These are phyloP conservation scores for Neurospora sp. DNA, from an alignment of 495 filamentous ascomycete genomes.

Conservation along the genomic window DNA sequence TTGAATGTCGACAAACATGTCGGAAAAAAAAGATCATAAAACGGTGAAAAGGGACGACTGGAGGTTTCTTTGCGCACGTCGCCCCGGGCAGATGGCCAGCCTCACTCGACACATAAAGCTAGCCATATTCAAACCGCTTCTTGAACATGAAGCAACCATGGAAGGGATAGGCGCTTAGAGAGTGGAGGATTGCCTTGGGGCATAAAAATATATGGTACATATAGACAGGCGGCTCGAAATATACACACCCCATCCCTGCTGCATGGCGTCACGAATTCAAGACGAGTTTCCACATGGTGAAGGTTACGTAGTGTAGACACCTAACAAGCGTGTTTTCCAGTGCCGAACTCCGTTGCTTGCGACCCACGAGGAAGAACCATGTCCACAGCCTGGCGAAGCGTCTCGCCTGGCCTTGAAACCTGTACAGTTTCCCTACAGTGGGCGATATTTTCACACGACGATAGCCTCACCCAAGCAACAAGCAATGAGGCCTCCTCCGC, in stretches of 20 bases:
- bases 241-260: background rate
- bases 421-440: background rate
- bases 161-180: background rate
- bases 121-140: background rate
- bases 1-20: slow-evolving; percentile 1
- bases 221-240: background rate
- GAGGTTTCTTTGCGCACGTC: background rate
- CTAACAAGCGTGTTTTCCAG: background rate
- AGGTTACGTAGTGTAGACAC: background rate
- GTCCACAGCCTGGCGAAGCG: background rate
- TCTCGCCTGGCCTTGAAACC: background rate
- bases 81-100: background rate
- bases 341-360: background rate
- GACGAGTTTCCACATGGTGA: background rate
- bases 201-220: background rate
- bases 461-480: background rate
- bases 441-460: background rate
- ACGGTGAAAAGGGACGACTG: background rate
- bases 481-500: background rate
- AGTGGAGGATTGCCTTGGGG: background rate
- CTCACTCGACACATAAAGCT: background rate
- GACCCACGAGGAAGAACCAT: background rate
- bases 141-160: background rate
- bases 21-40: background rate
- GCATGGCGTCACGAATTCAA: background rate